A percentile compares a stretch with the other conserved stretches of the same genome.
phyloP scores from a whole-genome alignment of 129 eudicot species.

The Calendula officinalis region DNA sequence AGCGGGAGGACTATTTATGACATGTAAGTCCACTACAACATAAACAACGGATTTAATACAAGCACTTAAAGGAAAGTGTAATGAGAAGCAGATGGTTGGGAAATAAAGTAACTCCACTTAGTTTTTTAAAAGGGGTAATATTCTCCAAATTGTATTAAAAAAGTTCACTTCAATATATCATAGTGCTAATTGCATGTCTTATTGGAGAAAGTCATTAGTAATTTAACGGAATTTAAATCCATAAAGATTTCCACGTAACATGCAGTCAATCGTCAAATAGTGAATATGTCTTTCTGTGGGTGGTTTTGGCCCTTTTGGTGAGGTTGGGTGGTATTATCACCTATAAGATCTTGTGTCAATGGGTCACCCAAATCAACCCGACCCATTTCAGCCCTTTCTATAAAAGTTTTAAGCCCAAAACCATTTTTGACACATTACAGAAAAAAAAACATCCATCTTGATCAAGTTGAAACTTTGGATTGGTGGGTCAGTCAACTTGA shows the following conservation, averaged over 20 bases:
- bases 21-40: constrained; percentile 44
- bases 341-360: neutral
- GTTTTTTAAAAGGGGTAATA: constrained; percentile 14
- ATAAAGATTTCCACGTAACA: constrained; percentile 3
- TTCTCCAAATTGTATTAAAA: constrained; percentile 24
- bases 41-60: constrained; percentile 20
- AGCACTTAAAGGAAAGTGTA: constrained; percentile 51
- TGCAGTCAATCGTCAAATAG: neutral
- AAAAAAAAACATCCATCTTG: too few relatives aligned
- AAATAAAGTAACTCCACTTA: constrained; percentile 42
- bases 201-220: constrained; percentile 18
- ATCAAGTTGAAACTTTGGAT: too few relatives aligned
- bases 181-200: constrained; percentile 19
- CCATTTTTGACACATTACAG: too few relatives aligned
- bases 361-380: neutral
- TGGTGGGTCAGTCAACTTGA: too few relatives aligned
- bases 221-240: constrained; percentile 18
- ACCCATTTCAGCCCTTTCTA: too few relatives aligned
- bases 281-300: neutral
- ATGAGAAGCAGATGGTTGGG: constrained; percentile 39
- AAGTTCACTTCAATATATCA: constrained; percentile 13
- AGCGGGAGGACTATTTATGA: constrained; percentile 52
- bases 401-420: too few relatives aligned
- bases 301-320: neutral
- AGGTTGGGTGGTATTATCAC: neutral